A percentile compares a stretch with the other conserved stretches of the same genome.
These are phyloP conservation scores for Teratosphaeria zuluensis DNA, from an alignment of 2,329 filamentous ascomycete species.

Conservation along the genomic window DNA sequence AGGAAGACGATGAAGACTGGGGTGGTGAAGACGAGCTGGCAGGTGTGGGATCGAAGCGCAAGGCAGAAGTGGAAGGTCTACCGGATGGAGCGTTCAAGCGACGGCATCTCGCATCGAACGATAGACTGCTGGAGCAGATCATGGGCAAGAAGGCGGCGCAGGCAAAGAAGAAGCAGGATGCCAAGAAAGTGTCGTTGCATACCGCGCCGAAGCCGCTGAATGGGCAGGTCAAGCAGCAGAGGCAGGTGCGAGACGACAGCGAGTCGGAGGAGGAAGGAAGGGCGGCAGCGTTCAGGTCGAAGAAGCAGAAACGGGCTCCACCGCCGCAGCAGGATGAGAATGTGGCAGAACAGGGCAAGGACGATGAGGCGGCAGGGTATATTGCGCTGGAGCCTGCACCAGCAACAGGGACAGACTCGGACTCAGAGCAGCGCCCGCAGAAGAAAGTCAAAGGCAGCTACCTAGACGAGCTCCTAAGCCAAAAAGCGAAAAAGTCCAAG, in stretches of 20 bases:
- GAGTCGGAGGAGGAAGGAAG: conserved; percentile 25
- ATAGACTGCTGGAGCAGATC: conserved; percentile 32
- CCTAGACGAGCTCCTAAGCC: conserved; percentile 44
- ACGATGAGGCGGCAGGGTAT: background rate
- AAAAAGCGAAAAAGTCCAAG: conserved; percentile 41
- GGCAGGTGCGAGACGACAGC: conserved; percentile 17
- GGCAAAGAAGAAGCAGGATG: conserved; percentile 16
- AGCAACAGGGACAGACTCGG: background rate
- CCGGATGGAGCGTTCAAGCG: conserved; percentile 29
- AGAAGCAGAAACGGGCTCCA: conserved; percentile 4
- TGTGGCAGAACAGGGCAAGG: background rate
- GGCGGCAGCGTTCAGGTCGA: conserved; percentile 11
- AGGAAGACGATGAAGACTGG: conserved; percentile 26
- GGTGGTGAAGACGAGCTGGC: conserved; percentile 40
- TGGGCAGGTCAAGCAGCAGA: background rate
- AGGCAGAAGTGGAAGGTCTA: conserved; percentile 8
- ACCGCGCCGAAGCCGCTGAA: background rate
- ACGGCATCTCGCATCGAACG: conserved; percentile 30
- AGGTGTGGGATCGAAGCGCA: conserved; percentile 11
- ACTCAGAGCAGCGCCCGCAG: conserved; percentile 3
- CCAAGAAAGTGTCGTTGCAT: background rate
- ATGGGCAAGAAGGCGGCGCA: conserved; percentile 33
- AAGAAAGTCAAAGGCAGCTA: conserved; percentile 39
- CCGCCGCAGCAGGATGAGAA: background rate
- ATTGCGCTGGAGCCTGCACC: background rate